Base-by-base conservation (phyloP, 2,329 filamentous ascomycete species). In the Colletotrichum phormii region DNA sequence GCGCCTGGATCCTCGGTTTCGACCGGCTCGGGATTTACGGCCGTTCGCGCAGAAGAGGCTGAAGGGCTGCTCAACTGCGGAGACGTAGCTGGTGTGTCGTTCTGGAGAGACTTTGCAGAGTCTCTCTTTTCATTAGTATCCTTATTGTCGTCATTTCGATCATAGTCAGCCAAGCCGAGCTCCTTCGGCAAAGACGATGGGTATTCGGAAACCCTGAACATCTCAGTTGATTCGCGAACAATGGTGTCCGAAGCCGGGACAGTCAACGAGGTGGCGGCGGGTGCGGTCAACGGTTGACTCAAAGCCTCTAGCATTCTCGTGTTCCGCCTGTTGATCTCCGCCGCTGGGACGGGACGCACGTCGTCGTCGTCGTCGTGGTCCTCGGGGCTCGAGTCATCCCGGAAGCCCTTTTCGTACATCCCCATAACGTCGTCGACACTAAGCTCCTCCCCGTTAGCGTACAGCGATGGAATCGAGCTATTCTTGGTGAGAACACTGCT, bases 401-500 rank as follows among this genome's bases (percentile, higher is more conserved):
- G 82, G 77, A 92, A 92, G 13, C 90, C 90, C 75, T 87, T 86
- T 78, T 91, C 90, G 80, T 92, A 93, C 85, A 92, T 91, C 78
- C 89, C 91, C 82, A 94, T 92, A 67, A 95, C 88, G 84, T 92
- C 90, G 76, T 92, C 90, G 37, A 93, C 84, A 77, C 89, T 91
- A 67, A 89, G 85, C 53, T 88, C 89, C 75, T 91, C 89, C 73
- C 89, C 86, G 73, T 78, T 76, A 58, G 76, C 82, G 75, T 86
- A 85, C 81, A 87, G 88, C 74, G 86, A 97, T 83, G 84, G 93
- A 65, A 92, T 87, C 1, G 93, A 95, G 84, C 93, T 97, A 73
- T 91, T 90, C 77, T 94, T 95, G 4, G 95, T 97, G 75, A 92
- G 81, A 62, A 97, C 87, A 79, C 95, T 98, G 81, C 94, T 97